A percentile compares a stretch with the other conserved stretches of the same genome.
phyloP scores from a whole-genome alignment of 2,329 filamentous ascomycete genomes.

The Epichloe typhina region DNA sequence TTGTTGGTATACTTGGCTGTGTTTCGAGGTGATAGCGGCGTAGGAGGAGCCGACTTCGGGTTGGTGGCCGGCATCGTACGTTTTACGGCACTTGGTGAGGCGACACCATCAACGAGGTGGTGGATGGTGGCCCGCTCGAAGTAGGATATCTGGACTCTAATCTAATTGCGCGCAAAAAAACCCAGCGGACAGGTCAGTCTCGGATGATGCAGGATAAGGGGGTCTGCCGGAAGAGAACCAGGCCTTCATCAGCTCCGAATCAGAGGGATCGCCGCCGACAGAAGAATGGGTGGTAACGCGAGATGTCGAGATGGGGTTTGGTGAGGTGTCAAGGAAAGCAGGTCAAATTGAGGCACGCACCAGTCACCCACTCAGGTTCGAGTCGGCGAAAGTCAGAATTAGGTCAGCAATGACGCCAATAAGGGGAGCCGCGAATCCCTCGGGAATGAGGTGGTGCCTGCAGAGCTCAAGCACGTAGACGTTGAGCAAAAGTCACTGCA shows the following conservation, averaged over 20 bases:
- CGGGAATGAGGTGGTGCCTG: neutral
- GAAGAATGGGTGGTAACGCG: neutral
- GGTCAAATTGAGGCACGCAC: slow-evolving; percentile 25
- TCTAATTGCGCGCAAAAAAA: neutral
- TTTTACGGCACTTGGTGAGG: slow-evolving; percentile 20
- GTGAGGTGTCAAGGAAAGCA: slow-evolving; percentile 9
- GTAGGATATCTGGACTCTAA: neutral
- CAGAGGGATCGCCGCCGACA: neutral
- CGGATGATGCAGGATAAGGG: neutral
- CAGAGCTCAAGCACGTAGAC: neutral
- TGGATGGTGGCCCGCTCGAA: slow-evolving; percentile 7
- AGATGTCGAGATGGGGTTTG: slow-evolving; percentile 3
- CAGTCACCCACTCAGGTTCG: slow-evolving; percentile 11
- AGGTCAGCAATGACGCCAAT: slow-evolving; percentile 27
- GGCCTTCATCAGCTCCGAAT: neutral
- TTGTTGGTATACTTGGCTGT: slow-evolving; percentile 54
- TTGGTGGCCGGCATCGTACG: slow-evolving; percentile 39
- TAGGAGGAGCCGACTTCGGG: slow-evolving; percentile 34
- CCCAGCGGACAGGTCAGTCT: neutral
- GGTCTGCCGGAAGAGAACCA: neutral
- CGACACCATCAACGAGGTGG: slow-evolving; percentile 26
- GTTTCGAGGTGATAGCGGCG: slow-evolving; percentile 37
- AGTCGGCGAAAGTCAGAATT: slow-evolving; percentile 15
- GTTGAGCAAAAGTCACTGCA: neutral
- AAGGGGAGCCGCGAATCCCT: slow-evolving; percentile 5